Conservation (phyloP, 345 rosid genomes). For the Eucalyptus albens region DNA sequence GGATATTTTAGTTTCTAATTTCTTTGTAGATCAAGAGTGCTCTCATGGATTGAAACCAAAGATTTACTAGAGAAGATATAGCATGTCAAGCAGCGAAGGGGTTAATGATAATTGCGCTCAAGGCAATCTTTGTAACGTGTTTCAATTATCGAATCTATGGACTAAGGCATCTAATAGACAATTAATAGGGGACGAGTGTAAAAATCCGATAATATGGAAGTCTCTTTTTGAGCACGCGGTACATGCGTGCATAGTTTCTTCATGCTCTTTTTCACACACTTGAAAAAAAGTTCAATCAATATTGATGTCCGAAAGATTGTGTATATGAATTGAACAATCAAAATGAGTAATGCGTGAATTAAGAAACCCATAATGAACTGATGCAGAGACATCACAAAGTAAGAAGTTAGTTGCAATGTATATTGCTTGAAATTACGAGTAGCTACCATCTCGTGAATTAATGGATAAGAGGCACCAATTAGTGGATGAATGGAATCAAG, state of each 20-base stretch:
- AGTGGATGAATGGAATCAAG: neutral
- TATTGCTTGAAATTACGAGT: neutral
- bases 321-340: neutral
- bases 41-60: neutral
- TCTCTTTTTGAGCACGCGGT: neutral
- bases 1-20: neutral
- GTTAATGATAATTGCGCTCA: neutral
- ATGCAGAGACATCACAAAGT: neutral
- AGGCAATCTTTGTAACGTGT: neutral
- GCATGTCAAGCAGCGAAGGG: neutral
- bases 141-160: neutral
- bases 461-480: neutral
- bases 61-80: neutral
- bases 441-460: neutral
- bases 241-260: neutral
- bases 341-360: neutral
- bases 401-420: neutral
- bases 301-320: neutral
- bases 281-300: neutral
- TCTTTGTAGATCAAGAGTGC: neutral
- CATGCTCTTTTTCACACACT: neutral
- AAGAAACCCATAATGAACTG: neutral
- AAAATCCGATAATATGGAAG: neutral
- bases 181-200: neutral
- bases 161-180: neutral